These are phyloP conservation scores for Pyricularia sp. DNA, from an alignment of 2,329 filamentous ascomycete species.

Conservation along the genomic window DNA sequence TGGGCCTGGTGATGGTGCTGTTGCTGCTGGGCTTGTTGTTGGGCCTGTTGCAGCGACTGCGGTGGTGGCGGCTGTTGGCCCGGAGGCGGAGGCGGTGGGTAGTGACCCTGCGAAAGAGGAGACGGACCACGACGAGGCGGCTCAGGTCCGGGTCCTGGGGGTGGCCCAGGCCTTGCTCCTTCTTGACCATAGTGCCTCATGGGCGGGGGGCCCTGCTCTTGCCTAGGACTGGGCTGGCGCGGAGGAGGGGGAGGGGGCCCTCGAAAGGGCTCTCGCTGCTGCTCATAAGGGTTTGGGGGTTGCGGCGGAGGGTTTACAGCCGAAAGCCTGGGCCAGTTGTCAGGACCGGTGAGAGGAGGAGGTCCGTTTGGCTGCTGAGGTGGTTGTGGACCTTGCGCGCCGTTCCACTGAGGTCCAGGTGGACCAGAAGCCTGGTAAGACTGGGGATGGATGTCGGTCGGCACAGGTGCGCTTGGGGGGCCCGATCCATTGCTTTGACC, in stretches of 20 bases:
- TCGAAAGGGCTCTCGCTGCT: slow-evolving; percentile 61
- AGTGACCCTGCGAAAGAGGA: slow-evolving; percentile 41
- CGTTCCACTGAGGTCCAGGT: slow-evolving; percentile 83
- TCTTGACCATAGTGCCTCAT: slow-evolving; percentile 60
- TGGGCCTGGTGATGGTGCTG: slow-evolving; percentile 28
- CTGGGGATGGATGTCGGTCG: slow-evolving; percentile 92
- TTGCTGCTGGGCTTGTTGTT: slow-evolving; percentile 30
- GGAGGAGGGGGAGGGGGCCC: slow-evolving; percentile 57
- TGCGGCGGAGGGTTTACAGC: slow-evolving; percentile 71
- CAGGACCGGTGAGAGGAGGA: slow-evolving; percentile 47
- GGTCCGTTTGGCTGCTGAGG: slow-evolving; percentile 33
- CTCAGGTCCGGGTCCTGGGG: slow-evolving; percentile 23
- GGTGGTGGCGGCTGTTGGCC: slow-evolving; percentile 29
- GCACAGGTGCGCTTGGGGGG: slow-evolving; percentile 64
- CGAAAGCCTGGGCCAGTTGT: slow-evolving; percentile 57
- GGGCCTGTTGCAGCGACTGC: slow-evolving; percentile 30
- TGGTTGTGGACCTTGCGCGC: slow-evolving; percentile 52
- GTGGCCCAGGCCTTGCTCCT: slow-evolving; percentile 38
- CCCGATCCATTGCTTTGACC: slow-evolving; percentile 61
- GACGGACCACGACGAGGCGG: slow-evolving; percentile 42
- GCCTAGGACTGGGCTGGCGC: slow-evolving; percentile 67
- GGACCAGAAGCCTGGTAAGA: slow-evolving; percentile 86
- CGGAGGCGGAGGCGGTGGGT: slow-evolving; percentile 43
- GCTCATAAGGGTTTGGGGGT: slow-evolving; percentile 74
- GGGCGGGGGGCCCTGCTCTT: slow-evolving; percentile 45